Percentiles rank a stretch among this genome's conserved stretches.
Evolutionary conservation across 306 rosid species (phyloP).

Genomic region (Fagus sylvatica): DNA sequence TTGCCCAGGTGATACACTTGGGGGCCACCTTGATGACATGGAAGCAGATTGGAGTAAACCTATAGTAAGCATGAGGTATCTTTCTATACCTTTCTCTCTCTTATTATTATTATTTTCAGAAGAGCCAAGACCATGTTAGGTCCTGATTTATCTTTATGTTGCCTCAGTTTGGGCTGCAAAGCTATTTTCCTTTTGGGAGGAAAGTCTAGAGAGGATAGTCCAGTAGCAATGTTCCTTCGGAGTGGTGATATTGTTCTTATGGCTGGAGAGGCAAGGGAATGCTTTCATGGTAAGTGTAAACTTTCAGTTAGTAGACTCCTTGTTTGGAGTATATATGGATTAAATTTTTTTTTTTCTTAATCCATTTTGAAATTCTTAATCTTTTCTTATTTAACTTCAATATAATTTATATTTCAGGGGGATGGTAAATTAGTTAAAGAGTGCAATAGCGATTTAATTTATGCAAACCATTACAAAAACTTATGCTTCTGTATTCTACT

Average conservation of each 20-base stretch:
- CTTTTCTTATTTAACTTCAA: background rate
- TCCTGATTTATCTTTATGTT: constrained; percentile 20
- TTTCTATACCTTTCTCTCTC: constrained; percentile 5
- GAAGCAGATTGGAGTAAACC: constrained; percentile 95
- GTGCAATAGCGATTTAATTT: background rate
- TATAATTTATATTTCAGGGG: background rate
- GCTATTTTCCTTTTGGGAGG: constrained; percentile 94
- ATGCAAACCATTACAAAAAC: background rate
- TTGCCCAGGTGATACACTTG: constrained; percentile 69
- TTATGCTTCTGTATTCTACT: background rate
- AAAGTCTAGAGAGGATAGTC: constrained; percentile 80
- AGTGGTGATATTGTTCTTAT: constrained; percentile 95
- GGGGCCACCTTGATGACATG: constrained; percentile 99
- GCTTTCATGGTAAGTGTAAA: constrained; percentile 73
- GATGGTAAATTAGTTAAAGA: background rate
- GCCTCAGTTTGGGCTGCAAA: constrained; percentile 86
- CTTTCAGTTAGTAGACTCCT: constrained; percentile 5
- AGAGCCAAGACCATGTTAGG: constrained; percentile 16
- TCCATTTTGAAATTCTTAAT: background rate
- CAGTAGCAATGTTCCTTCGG: constrained; percentile 85
- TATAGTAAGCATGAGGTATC: constrained; percentile 85
- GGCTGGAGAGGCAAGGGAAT: constrained; percentile 95
- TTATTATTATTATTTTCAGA: background rate
- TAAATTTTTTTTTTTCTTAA: background rate
- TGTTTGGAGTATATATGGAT: background rate